Conservation (phyloP, 345 rosid genomes). For the Luvunga scandens region DNA sequence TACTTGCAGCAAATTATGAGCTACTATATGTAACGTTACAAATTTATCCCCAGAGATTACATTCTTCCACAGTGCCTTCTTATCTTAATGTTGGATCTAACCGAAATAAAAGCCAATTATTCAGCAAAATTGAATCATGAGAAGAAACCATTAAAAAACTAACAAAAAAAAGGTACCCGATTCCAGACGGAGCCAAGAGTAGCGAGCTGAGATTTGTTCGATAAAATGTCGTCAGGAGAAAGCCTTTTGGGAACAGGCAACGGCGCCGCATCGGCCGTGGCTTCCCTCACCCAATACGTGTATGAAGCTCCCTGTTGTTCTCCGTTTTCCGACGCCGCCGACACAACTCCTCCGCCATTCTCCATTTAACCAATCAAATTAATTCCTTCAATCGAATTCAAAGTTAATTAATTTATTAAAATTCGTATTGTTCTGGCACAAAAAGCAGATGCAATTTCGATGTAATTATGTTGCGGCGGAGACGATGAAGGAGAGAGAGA, state of each 20-base stretch:
- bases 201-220: slow-evolving; percentile 30
- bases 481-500: neutral
- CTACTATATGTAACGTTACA: neutral
- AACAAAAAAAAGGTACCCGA: slow-evolving; percentile 30
- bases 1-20: neutral
- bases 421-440: neutral
- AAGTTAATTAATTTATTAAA: neutral
- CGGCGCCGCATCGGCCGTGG: slow-evolving; percentile 72
- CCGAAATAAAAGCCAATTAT: neutral
- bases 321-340: slow-evolving; percentile 24
- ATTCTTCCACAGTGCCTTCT: neutral
- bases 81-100: neutral
- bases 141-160: too few relatives aligned
- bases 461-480: neutral
- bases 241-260: slow-evolving; percentile 71
- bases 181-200: slow-evolving; percentile 88
- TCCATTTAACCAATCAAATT: slow-evolving; percentile 28
- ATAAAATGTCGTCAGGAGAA: slow-evolving; percentile 32
- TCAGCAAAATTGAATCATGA: neutral
- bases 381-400: neutral
- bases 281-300: slow-evolving; percentile 87
- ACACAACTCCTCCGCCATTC: slow-evolving; percentile 29
- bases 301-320: slow-evolving; percentile 41
- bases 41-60: neutral
- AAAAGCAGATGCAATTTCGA: neutral